Base-by-base conservation (phyloP, 2,329 filamentous ascomycete species). In the Nemania sp. region DNA sequence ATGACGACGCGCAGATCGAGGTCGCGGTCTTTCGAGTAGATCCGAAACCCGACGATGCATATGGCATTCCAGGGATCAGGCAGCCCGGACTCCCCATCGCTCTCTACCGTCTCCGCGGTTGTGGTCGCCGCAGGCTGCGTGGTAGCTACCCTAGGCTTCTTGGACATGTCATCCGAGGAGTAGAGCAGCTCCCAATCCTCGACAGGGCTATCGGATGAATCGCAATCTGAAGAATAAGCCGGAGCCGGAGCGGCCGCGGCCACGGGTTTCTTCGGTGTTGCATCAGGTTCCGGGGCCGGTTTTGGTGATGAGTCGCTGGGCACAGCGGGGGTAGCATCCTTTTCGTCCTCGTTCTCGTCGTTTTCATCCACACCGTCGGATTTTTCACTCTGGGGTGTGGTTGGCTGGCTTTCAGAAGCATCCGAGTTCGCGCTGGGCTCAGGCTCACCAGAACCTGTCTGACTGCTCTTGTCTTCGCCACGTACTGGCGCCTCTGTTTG, bases 141-240 rank as follows among this genome's bases (percentile, higher is more conserved):
- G 1, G 75, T 73, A 2, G 74, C 70, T 43, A 77, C 69, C 15
- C 79, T 77, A 4, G 80, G 82, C 70, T 83, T 83, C 57, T 80
- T 79, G 0, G 79, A 78, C 72, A 84, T 80, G 66, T 87, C 84
- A 64, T 87, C 84, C 52, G 79, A 81, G 60, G 81, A 84, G 71
- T 86, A 87, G 29, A 86, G 76, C 64, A 81, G 78, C 65, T 87
- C 84, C 78, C 81, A 87, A 62, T 87, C 84, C 37, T 81, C 79
- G 2, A 87, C 78, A 0, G 85, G 85, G 6, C 83, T 85, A 46
- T 86, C 85, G 0, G 83, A 87, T 0, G 83, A 85, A 56, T 87
- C 81, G 35, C 79, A 80, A 5, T 81, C 81, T 0, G 81, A 82
- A 1, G 79, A 77, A 59, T 78, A 77, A 50, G 62, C 52, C 29